phyloP scores from a whole-genome alignment of 768 basidiomycete genomes.

The Boletus rubroflammeus region DNA sequence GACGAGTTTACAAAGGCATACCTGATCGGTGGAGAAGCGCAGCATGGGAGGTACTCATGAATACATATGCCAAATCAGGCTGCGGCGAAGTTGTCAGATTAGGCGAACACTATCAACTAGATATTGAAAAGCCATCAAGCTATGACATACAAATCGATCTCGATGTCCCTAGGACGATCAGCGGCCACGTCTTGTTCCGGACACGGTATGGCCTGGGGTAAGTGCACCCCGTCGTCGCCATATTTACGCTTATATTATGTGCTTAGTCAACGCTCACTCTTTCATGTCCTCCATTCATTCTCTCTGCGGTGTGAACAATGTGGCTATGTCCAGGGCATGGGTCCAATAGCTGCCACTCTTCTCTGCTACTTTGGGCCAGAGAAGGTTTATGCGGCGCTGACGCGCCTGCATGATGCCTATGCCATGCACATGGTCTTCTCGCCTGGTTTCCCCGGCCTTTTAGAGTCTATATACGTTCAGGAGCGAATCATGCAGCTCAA shows the following conservation, averaged over 20 bases:
- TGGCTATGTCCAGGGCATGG: constrained; percentile 99
- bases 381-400: constrained; percentile 78
- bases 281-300: constrained; percentile 91
- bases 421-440: constrained; percentile 84
- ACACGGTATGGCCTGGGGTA: constrained; percentile 96
- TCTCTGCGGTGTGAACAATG: constrained; percentile 81
- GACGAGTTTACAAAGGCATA: constrained; percentile 89
- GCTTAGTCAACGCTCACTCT: constrained; percentile 84
- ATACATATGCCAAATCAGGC: constrained; percentile 45
- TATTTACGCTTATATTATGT: constrained; percentile 7
- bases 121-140: constrained; percentile 73
- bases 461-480: constrained; percentile 95
- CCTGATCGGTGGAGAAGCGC: constrained; percentile 95
- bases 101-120: constrained; percentile 52
- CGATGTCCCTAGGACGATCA: constrained; percentile 95
- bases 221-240: constrained; percentile 30
- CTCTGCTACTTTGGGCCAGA: constrained; percentile 93
- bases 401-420: constrained; percentile 87
- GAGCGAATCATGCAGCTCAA: constrained; percentile 82
- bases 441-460: constrained; percentile 92
- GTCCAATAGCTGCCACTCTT: constrained; percentile 91
- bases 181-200: constrained; percentile 89
- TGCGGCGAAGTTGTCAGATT: constrained; percentile 43
- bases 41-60: constrained; percentile 84
- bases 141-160: constrained; percentile 98